A percentile compares a stretch with the other conserved stretches of the same genome.
Conservation (phyloP, 305 asterid species). For the Fraxinus albicans region DNA sequence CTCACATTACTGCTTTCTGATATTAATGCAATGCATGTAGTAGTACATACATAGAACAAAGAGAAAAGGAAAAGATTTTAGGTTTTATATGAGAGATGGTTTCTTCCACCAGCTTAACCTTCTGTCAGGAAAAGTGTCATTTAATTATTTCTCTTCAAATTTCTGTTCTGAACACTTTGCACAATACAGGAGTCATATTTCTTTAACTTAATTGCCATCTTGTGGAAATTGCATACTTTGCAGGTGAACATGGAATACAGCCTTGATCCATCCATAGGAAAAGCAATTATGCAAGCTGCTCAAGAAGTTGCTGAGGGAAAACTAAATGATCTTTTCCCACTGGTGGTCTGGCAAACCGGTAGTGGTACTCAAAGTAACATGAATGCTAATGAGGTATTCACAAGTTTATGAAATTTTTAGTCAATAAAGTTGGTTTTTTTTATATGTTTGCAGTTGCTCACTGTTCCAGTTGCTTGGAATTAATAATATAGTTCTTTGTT, state of each 20-base stretch:
- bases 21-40: neutral
- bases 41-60: neutral
- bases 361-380: slow-evolving; percentile 98
- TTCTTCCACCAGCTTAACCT: neutral
- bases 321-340: slow-evolving; percentile 82
- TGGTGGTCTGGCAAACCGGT: slow-evolving; percentile 99
- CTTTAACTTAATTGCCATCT: neutral
- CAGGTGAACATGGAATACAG: slow-evolving; percentile 95
- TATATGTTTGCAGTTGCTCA: slow-evolving; percentile 5
- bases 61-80: neutral
- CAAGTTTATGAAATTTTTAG: slow-evolving; percentile 13
- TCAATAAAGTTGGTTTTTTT: neutral
- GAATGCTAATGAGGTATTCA: slow-evolving; percentile 93
- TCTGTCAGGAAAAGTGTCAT: neutral
- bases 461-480: slow-evolving; percentile 10
- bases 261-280: slow-evolving; percentile 85
- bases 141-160: neutral
- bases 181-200: neutral
- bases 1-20: slow-evolving; percentile 5
- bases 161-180: neutral
- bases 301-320: slow-evolving; percentile 96
- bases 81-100: neutral
- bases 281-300: slow-evolving; percentile 94
- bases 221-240: slow-evolving; percentile 16
- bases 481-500: neutral